Evolutionary conservation across 169 alveolate species (phyloP), one percentile per base, ranked within the genome.

Genomic region (Eimeria praecox): DNA sequence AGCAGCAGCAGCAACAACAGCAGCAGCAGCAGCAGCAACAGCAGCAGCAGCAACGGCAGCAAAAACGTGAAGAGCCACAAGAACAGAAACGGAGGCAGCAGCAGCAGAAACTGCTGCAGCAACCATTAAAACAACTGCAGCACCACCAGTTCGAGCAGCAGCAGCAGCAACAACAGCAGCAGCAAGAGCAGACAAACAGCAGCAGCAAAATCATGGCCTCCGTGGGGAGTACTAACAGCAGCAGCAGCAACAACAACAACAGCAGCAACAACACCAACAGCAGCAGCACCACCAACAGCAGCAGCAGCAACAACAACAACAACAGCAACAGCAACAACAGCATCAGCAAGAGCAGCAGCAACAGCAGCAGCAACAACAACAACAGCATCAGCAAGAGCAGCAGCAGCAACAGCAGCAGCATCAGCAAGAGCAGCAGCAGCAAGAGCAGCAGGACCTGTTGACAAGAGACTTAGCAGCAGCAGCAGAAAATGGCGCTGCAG

Each of bases 391-490:
- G 69, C 69, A 59, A 24, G 46, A 8, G 46, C 42, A 71, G 82
- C 82, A 24, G 42, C 44, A 71, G 44, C 46, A 38, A 44, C 82
- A 71, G 44, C 82, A 30, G 82, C 82, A 30, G 4, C 52, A 30
- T 3, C 82, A 71, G 46, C 82, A 30, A 8, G 22, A 71, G 82
- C 40, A 71, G 82, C 82, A 71, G 42, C 46, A 71, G 46, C 82
- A 71, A 10, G 46, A 38, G 38, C 40, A 38, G 52, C 82, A 16
- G 40, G 14, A 71, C 22, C 82, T 38, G 20, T 27, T 27, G 20
- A 30, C 40, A 24, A 71, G 52, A 71, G 6, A 27, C 82, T 12
- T 3, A 16, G 82, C 40, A n/a, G 82, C 82, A 71, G 40, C 40
- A 14, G 40, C 82, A 71, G 44, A 8, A 71, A 27, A 8, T 8